Percentiles rank a stretch among this genome's conserved stretches.
These are phyloP conservation scores for Argentina anserina DNA, from an alignment of 306 rosid genomes.

Conservation along the genomic window DNA sequence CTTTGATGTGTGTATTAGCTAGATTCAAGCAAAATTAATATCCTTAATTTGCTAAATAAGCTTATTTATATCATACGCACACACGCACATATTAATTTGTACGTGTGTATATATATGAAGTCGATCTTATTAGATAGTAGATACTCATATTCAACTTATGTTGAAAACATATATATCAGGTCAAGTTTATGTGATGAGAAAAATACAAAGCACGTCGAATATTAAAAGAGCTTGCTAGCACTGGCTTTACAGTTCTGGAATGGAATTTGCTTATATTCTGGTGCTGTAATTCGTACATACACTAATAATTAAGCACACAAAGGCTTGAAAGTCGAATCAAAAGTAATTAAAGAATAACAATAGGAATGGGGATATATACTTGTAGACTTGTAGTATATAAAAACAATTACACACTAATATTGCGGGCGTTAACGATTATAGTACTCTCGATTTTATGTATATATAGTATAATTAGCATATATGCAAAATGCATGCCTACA, in stretches of 20 bases:
- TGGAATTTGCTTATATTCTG: background rate
- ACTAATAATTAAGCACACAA: background rate
- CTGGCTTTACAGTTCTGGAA: background rate
- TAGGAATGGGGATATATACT: slow-evolving; percentile 1
- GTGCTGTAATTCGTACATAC: background rate
- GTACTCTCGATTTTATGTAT: background rate
- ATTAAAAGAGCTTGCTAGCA: background rate
- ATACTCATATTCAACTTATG: background rate
- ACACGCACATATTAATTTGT: no score
- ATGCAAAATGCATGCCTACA: background rate
- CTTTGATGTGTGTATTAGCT: background rate
- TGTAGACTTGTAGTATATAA: background rate
- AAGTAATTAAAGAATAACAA: background rate
- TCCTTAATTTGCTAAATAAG: background rate
- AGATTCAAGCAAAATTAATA: background rate
- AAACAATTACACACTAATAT: background rate
- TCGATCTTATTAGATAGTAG: background rate
- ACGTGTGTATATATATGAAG: background rate
- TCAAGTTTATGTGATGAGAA: background rate
- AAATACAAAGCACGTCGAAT: background rate
- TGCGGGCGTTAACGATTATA: no score
- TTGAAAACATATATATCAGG: background rate
- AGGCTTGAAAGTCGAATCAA: background rate
- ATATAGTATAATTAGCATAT: background rate
- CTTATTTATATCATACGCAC: background rate